Conservation (phyloP, 1,284 basidiomycete genomes). For the Microbotryomycetes sp. region DNA sequence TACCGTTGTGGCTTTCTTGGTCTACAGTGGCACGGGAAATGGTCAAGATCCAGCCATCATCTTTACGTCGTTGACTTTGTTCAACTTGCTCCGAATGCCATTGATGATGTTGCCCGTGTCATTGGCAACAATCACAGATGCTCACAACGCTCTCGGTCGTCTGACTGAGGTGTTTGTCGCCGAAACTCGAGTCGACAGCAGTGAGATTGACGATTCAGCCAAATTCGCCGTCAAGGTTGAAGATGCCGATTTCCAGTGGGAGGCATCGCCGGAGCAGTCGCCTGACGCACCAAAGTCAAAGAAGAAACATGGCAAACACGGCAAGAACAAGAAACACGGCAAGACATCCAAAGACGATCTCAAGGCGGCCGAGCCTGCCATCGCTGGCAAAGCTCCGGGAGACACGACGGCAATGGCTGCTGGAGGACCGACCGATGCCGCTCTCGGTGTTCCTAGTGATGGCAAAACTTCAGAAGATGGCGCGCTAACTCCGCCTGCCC, state of each 20-base stretch:
- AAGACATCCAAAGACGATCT: slow-evolving; percentile 28
- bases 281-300: slow-evolving; percentile 41
- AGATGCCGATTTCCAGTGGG: slow-evolving; percentile 74
- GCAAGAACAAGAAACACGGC: slow-evolving; percentile 36
- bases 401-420: not conserved
- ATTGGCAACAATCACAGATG: slow-evolving; percentile 69
- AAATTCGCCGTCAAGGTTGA: slow-evolving; percentile 59
- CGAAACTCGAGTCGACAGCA: slow-evolving; percentile 60
- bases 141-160: slow-evolving; percentile 63
- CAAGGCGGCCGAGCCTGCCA: slow-evolving; percentile 15
- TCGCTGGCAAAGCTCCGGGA: slow-evolving; percentile 2
- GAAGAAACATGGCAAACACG: slow-evolving; percentile 34
- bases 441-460: slow-evolving; percentile 7
- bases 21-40: slow-evolving; percentile 61
- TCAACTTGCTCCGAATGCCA: slow-evolving; percentile 66
- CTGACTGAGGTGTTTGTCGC: slow-evolving; percentile 65
- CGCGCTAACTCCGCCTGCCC: not conserved
- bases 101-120: slow-evolving; percentile 70
- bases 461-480: not conserved
- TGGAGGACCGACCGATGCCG: slow-evolving; percentile 8
- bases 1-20: slow-evolving; percentile 76
- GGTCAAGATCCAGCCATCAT: slow-evolving; percentile 61
- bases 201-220: slow-evolving; percentile 50
- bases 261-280: slow-evolving; percentile 56
- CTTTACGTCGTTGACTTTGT: slow-evolving; percentile 65